These are phyloP conservation scores for Rutidosis leptorrhynchoides DNA, from an alignment of 129 eudicot species.

Conservation along the genomic window DNA sequence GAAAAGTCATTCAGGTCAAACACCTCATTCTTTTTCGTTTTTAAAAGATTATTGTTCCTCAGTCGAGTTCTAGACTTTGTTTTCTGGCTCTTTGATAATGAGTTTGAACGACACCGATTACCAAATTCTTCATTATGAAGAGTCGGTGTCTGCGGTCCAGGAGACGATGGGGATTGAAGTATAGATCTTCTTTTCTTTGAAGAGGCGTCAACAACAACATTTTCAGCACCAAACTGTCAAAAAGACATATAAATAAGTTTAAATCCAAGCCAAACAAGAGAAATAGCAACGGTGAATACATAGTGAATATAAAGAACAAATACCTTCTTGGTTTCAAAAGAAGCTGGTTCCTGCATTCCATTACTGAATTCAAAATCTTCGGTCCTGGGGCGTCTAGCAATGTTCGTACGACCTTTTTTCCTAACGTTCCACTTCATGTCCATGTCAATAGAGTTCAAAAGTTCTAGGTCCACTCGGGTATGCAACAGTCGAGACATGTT, in stretches of 20 bases:
- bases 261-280: not conserved
- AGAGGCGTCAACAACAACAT: conserved; percentile 10
- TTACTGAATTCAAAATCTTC: not conserved
- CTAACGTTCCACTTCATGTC: conserved; percentile 32
- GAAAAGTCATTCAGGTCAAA: conserved; percentile 19
- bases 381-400: conserved; percentile 34
- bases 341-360: not conserved
- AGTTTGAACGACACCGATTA: conserved; percentile 10
- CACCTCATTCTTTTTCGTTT: conserved; percentile 12
- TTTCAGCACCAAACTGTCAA: conserved; percentile 23
- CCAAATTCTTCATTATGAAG: conserved; percentile 23
- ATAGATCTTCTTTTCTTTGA: conserved; percentile 29
- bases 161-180: conserved; percentile 16
- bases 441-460: conserved; percentile 13
- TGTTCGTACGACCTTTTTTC: conserved; percentile 30
- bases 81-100: conserved; percentile 22
- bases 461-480: conserved; percentile 26
- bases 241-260: conserved; percentile 6
- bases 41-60: conserved; percentile 13
- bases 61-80: conserved; percentile 19
- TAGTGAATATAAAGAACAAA: not conserved
- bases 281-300: not conserved
- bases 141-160: conserved; percentile 30
- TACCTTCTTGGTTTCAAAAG: conserved; percentile 22
- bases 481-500: conserved; percentile 4